phyloP scores from a whole-genome alignment of 1,284 basidiomycete species.

The Dichomitus squalens region DNA sequence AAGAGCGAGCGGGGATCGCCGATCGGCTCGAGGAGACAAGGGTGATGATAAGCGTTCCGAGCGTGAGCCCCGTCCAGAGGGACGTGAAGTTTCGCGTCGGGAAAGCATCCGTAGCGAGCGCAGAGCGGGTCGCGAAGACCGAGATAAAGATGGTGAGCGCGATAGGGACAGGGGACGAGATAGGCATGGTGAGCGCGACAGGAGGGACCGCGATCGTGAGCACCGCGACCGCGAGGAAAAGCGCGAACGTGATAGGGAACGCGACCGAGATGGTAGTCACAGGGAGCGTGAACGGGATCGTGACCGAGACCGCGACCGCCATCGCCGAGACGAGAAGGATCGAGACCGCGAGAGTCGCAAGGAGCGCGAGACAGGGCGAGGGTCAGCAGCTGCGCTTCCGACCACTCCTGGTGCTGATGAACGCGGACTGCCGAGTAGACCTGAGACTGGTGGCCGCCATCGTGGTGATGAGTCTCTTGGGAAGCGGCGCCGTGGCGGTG shows the following conservation, averaged over 20 bases:
- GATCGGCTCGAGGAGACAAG: constrained; percentile 52
- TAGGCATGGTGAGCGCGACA: constrained; percentile 41
- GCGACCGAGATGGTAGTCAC: constrained; percentile 31
- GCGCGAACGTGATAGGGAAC: constrained; percentile 32
- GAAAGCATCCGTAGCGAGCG: constrained; percentile 29
- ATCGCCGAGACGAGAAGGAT: constrained; percentile 50
- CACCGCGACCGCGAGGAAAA: constrained; percentile 37
- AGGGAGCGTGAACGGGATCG: constrained; percentile 45
- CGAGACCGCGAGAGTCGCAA: constrained; percentile 45
- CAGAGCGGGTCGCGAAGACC: constrained; percentile 37
- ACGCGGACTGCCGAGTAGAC: constrained; percentile 54
- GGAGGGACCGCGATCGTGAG: constrained; percentile 39
- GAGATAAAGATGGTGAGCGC: constrained; percentile 40
- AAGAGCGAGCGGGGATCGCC: constrained; percentile 66
- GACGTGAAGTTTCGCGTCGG: constrained; percentile 42
- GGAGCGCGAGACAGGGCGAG: constrained; percentile 30
- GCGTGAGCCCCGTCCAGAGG: constrained; percentile 46
- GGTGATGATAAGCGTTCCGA: constrained; percentile 57
- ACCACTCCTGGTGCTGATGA: constrained; percentile 42
- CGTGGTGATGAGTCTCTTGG: constrained; percentile 63
- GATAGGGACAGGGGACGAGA: constrained; percentile 34
- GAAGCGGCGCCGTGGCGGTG: constrained; percentile 64
- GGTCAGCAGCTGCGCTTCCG: constrained; percentile 13
- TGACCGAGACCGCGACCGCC: constrained; percentile 44
- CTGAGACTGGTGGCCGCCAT: constrained; percentile 56